Evolutionary conservation across 2,329 filamentous ascomycete genomes (phyloP), one percentile per base, ranked within the genome.

Genomic region (Penicillium sp.): DNA sequence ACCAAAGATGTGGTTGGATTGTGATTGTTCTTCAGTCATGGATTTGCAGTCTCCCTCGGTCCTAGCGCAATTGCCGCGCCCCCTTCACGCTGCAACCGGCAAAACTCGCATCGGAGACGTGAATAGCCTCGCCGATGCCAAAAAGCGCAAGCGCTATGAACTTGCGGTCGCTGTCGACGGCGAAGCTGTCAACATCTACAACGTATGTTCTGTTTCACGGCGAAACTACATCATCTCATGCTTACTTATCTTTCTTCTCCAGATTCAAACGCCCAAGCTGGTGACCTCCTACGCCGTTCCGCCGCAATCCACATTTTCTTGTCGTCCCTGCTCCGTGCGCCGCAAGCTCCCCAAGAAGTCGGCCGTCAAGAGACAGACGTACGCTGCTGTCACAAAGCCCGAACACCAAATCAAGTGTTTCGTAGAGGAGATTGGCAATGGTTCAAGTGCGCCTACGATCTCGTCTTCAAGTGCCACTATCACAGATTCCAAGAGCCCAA

Each of bases 111-210:
- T 79, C 63, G 74, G 75, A 38, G 76, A 79, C 62, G 84, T 87
- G 47, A 81, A 80, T 72, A 82, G 83, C 65, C 72, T 87, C 56
- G 78, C 78, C 59, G 81, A 82, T 54, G 79, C 81, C 43, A 84
- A 81, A 73, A 87, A 86, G 75, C 81, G 84, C 70, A 87, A 88
- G 76, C 78, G 86, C 71, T 83, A 86, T 67, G 86, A 88, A 69
- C 78, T 88, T 54, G 84, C 79, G 35, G 81, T 86, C 20, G 84
- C 80, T 1, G 77, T 87, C 14, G 85, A 88, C 69, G 85, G 85
- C 41, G 84, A 88, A 69, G 82, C 83, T 34, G 75, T 88, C 52
- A 86, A 83, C 63, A 82, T 88, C 38, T 88, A 88, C 75, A 85
- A 86, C 74, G 86, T 88, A 77, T 50, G 73, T 6, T 42, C 5